These are phyloP conservation scores for Saccharomycopsis vini DNA, from an alignment of 805 yeast genomes.

Conservation along the genomic window DNA sequence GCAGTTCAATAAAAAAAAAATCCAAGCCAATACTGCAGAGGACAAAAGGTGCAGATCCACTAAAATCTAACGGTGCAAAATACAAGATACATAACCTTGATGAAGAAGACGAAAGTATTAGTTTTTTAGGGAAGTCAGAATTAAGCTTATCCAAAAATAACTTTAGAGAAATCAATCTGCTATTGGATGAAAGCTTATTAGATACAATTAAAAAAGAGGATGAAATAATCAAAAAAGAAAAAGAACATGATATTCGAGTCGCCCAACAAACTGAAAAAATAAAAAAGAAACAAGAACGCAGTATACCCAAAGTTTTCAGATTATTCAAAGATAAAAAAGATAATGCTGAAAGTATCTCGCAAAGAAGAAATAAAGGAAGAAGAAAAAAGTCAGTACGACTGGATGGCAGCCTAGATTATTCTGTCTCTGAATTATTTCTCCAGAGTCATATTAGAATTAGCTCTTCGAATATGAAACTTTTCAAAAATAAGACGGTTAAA, in stretches of 20 bases:
- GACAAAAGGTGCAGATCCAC: not conserved
- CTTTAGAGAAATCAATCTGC: not conserved
- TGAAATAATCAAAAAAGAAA: not conserved
- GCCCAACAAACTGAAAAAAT: not conserved
- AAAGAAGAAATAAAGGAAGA: not conserved
- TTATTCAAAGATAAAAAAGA: not conserved
- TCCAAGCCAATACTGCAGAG: not conserved
- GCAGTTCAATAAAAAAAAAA: not conserved
- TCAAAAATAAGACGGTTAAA: too few species aligned
- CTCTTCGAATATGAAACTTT: too few species aligned
- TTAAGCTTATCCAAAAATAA: not conserved
- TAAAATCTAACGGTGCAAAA: not conserved
- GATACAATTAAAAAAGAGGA: conserved; percentile 3
- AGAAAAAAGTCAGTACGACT: not conserved
- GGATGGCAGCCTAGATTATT: not conserved
- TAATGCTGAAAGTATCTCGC: not conserved
- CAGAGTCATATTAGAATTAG: too few species aligned
- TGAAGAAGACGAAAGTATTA: not conserved
- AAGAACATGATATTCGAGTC: not conserved
- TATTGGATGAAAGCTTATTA: conserved; percentile 2
- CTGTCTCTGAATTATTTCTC: not conserved
- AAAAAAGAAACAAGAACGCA: not conserved
- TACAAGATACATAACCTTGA: not conserved
- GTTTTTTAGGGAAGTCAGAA: not conserved
- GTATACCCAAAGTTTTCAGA: not conserved